Conservation (phyloP, 495 filamentous ascomycete species). For the Penicillium simplicissimum region DNA sequence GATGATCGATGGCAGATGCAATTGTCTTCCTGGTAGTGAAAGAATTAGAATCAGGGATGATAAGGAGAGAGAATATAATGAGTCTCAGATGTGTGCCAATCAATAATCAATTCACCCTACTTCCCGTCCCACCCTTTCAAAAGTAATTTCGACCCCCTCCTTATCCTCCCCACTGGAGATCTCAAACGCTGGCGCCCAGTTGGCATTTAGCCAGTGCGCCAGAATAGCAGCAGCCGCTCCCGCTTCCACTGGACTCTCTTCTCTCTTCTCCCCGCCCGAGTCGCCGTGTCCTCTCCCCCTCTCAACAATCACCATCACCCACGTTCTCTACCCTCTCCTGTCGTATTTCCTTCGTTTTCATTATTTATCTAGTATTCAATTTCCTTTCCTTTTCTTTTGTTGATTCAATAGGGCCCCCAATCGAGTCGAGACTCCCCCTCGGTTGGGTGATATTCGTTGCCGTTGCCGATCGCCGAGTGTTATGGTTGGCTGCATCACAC, state of each 20-base stretch:
- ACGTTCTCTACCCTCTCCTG: constrained; percentile 18
- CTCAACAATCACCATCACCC: constrained; percentile 13
- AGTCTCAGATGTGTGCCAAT: constrained; percentile 3
- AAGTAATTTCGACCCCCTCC: too few species aligned
- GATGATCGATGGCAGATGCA: background rate
- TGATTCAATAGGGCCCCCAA: constrained; percentile 8
- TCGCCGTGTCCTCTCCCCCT: constrained; percentile 17
- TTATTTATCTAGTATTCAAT: constrained; percentile 17
- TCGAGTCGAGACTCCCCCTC: constrained; percentile 1
- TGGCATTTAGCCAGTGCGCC: constrained; percentile 12
- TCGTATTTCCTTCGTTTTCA: constrained; percentile 9
- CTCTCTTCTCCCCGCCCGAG: constrained; percentile 30
- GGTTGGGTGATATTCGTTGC: constrained; percentile 18
- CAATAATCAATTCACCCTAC: constrained; percentile 10
- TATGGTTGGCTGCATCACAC: constrained; percentile 26
- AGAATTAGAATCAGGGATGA: background rate
- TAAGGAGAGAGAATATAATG: background rate
- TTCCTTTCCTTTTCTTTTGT: constrained; percentile 17
- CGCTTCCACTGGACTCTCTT: constrained; percentile 21
- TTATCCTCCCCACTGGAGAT: constrained; percentile 1
- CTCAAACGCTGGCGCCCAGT: constrained; percentile 27
- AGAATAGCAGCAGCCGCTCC: constrained; percentile 18
- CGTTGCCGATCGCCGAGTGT: constrained; percentile 27
- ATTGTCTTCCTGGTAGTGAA: background rate
- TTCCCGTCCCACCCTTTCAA: background rate